Percentiles rank a stretch among this genome's conserved stretches.
Evolutionary conservation across 192 early-diverging fungal genomes (phyloP).

Genomic region (Phycomyces blakesleeanus): DNA sequence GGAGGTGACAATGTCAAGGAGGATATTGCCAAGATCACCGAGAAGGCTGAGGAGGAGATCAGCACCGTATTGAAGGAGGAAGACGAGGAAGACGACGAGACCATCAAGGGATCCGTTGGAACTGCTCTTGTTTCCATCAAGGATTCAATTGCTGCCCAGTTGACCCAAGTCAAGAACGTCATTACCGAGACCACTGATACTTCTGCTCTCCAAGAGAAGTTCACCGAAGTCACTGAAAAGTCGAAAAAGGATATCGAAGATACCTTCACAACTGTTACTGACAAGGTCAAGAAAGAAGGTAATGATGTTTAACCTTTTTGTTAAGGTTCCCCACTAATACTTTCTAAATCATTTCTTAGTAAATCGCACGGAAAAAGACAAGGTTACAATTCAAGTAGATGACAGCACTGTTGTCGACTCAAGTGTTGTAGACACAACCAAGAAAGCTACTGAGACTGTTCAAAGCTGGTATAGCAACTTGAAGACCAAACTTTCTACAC

Average conservation of each 20-base stretch:
- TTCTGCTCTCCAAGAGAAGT: slow-evolving; percentile 1
- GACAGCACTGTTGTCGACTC: not conserved
- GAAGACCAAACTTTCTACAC: not conserved
- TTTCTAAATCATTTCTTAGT: no score
- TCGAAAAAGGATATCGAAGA: slow-evolving; percentile 4
- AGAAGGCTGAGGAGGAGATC: slow-evolving; percentile 1
- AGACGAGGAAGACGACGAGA: slow-evolving; percentile 2
- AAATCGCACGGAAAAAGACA: no score
- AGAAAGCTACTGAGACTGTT: slow-evolving; percentile 5
- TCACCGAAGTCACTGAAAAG: not conserved
- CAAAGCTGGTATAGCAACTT: slow-evolving; percentile 4
- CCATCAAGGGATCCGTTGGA: not conserved
- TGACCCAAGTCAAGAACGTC: slow-evolving; percentile 13
- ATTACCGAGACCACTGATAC: not conserved
- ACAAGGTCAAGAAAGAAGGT: not conserved
- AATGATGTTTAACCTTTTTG: not conserved
- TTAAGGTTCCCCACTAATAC: no score
- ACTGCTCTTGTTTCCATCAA: not conserved
- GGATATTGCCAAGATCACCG: slow-evolving; percentile 11
- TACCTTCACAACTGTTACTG: slow-evolving; percentile 3
- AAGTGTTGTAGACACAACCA: not conserved
- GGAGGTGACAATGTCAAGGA: slow-evolving; percentile 16
- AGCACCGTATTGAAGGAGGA: slow-evolving; percentile 10
- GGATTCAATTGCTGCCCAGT: not conserved
- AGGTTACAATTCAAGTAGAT: no score